Percentiles rank a stretch among this genome's conserved stretches.
phyloP scores from a whole-genome alignment of 176 grass and related monocot species.

The Thinopyrum elongatum region DNA sequence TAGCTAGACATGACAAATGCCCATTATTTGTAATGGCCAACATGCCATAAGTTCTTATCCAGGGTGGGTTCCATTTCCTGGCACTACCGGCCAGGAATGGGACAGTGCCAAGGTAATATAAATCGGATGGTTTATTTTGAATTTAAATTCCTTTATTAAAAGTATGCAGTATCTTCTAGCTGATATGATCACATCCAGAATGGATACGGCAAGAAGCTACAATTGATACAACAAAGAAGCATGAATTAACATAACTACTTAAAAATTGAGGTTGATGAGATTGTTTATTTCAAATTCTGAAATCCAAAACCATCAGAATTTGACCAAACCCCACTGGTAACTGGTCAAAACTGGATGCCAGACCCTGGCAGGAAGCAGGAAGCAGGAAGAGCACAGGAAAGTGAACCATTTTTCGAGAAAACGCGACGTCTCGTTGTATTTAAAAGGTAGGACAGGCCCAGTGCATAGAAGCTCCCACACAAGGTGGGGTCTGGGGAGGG shows the following conservation, averaged over 20 bases:
- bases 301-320: not conserved
- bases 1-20: not conserved
- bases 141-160: not conserved
- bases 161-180: not conserved
- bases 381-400: conserved; percentile 1
- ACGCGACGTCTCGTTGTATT: no score
- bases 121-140: not conserved
- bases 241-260: not conserved
- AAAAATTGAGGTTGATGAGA: not conserved
- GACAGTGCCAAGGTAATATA: not conserved
- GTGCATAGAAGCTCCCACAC: no score
- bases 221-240: no score
- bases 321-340: not conserved
- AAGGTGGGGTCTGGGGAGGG: no score
- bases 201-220: not conserved
- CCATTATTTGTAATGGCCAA: not conserved
- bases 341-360: not conserved
- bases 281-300: not conserved
- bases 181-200: not conserved
- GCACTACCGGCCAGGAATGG: not conserved
- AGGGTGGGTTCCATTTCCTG: not conserved
- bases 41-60: not conserved
- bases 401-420: not conserved
- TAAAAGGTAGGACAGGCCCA: no score
- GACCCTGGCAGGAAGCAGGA: not conserved